Percentiles rank a stretch among this genome's conserved stretches.
Evolutionary conservation across 192 early-diverging fungal genomes (phyloP).

Genomic region (Backusella psychrophila): DNA sequence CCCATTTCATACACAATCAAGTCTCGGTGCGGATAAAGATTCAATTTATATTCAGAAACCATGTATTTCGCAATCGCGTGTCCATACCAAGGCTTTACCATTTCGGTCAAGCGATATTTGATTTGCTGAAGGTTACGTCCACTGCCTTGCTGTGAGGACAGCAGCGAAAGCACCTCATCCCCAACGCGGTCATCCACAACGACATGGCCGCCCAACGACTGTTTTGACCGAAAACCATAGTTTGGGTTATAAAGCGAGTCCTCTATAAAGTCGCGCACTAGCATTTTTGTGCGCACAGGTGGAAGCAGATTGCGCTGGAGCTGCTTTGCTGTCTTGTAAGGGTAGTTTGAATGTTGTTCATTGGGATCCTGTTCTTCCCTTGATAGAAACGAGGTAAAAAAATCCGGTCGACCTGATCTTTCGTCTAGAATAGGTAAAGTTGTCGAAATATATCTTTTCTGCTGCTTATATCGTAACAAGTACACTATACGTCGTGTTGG

Average conservation of each 20-base stretch:
- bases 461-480: neutral
- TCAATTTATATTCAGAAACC: slow-evolving; percentile 70
- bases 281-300: slow-evolving; percentile 65
- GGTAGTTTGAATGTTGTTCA: slow-evolving; percentile 24
- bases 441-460: neutral
- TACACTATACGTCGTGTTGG: neutral
- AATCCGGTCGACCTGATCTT: neutral
- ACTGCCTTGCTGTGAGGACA: neutral
- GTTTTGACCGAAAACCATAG: slow-evolving; percentile 96
- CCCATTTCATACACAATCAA: slow-evolving; percentile 94
- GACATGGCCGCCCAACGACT: slow-evolving; percentile 45
- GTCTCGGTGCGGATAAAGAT: slow-evolving; percentile 55
- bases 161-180: neutral
- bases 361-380: neutral
- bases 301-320: slow-evolving; percentile 28
- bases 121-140: slow-evolving; percentile 52
- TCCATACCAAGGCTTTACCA: slow-evolving; percentile 93
- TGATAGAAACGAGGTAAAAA: neutral
- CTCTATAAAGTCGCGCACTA: slow-evolving; percentile 89
- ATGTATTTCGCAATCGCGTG: slow-evolving; percentile 90
- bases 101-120: slow-evolving; percentile 96
- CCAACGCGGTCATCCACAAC: neutral
- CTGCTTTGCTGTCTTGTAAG: slow-evolving; percentile 45
- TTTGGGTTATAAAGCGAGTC: slow-evolving; percentile 92
- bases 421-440: neutral